These are phyloP conservation scores for Plantago lanceolata DNA, from an alignment of 305 asterid species.

Conservation along the genomic window DNA sequence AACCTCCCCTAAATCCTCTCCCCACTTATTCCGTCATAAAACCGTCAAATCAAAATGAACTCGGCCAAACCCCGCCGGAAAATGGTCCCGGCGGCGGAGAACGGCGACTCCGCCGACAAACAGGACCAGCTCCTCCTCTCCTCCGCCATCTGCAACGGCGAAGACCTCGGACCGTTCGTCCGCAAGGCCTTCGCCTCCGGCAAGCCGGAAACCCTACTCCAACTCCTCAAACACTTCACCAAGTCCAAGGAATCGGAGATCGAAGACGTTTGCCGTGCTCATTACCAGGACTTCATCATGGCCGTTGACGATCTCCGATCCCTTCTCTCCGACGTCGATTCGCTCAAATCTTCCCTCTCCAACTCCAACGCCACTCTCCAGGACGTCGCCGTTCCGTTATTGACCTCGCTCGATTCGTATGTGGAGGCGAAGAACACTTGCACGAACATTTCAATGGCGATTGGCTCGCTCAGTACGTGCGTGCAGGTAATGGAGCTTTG, in stretches of 20 bases:
- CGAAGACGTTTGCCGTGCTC: slow-evolving; percentile 87
- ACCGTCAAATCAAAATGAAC: slow-evolving; percentile 34
- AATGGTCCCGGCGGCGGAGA: slow-evolving; percentile 56
- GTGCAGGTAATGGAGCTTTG: slow-evolving; percentile 63
- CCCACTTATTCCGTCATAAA: slow-evolving; percentile 35
- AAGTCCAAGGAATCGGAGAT: slow-evolving; percentile 88
- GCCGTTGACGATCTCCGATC: slow-evolving; percentile 97
- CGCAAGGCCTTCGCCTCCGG: slow-evolving; percentile 82
- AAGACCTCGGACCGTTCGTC: slow-evolving; percentile 79
- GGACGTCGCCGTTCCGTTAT: slow-evolving; percentile 74
- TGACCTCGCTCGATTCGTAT: slow-evolving; percentile 65
- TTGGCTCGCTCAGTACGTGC: slow-evolving; percentile 61
- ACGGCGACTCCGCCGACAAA: slow-evolving; percentile 76
- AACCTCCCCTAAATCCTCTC: slow-evolving; percentile 47
- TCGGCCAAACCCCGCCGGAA: slow-evolving; percentile 71
- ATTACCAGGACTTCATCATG: slow-evolving; percentile 89
- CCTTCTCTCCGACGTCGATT: slow-evolving; percentile 85
- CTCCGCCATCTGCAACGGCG: slow-evolving; percentile 89
- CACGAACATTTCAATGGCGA: slow-evolving; percentile 61
- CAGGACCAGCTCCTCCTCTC: slow-evolving; percentile 87
- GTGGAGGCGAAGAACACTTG: slow-evolving; percentile 66
- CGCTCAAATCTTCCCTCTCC: slow-evolving; percentile 69
- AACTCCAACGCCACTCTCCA: slow-evolving; percentile 68
- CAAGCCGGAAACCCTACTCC: slow-evolving; percentile 77
- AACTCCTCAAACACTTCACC: slow-evolving; percentile 70